Base-by-base conservation (phyloP, 2,329 filamentous ascomycete genomes). In the Arthrobotrys entomopaga region DNA sequence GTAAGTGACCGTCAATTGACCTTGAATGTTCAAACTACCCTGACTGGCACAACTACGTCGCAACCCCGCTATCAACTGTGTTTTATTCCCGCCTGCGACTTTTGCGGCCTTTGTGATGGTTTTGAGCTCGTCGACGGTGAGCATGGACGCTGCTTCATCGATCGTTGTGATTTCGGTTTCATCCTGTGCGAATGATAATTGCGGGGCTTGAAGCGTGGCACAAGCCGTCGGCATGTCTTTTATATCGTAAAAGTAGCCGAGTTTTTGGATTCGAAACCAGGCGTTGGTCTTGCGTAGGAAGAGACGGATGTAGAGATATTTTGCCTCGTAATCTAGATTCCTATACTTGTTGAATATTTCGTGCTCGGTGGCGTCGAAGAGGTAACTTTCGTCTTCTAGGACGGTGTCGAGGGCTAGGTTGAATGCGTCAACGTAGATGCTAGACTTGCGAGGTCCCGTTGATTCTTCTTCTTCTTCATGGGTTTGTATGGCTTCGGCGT, bases 271-370 rank as follows among this genome's bases (percentile, higher is more conserved):
- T 8, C 95, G 89, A 83, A 97, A 93, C 95, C 95, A 99, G 0
- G 89, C 89, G 20, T 91, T 91, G 0, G 92, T 92, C 81, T 99
- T 99, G 53, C 95, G 89, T 2, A 99, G 84, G 79, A 99, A 99
- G 0, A 99, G 83, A 20, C 95, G 89, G 13, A 98, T 93, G 82
- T 97, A 96, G 88, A 99, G 82, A 81, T 96, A 98, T 79, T 98
- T 93, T 16, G 92, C 86, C 80, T 97, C 92, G 80, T 97, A 98
- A 26, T 85, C 84, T 59, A 98, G 80, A 0, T 82, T 81, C 72
- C 84, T 87, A 93, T 94, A 99, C 69, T 89, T 84, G 2, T 84
- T 82, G 80, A 99, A 98, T 0, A 98, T 85, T 13, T 86, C 84
- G 79, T 85, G 87, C 81, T 99, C 95, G 16, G 88, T 89, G 69